Evolutionary conservation across 2,329 filamentous ascomycete species (phyloP), one percentile per base, ranked within the genome.

Genomic region (Colletotrichum liaoningense): DNA sequence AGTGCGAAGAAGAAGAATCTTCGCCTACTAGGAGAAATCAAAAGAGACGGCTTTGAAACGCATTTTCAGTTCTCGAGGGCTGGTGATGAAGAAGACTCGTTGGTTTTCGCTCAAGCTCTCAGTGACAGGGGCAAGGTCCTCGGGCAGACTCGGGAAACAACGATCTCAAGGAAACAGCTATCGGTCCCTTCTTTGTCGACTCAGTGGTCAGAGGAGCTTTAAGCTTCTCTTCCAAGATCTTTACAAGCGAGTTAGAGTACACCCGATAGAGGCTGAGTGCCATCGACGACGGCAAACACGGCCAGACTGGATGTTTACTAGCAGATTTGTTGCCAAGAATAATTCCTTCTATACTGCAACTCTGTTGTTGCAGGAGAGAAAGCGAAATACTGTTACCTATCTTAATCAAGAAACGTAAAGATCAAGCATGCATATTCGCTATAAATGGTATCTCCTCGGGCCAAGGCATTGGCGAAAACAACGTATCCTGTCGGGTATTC

Each of bases 21-120:
- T 6, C 16, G 19, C n/a, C 80, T 81, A 35, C 78, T 85, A 3
- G 85, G 83, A 19, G 82, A 84, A 69, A 79, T 79, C 1, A 76
- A 78, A 55, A 83, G 83, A 59, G 79, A 77, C 5, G 83, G 84
- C 28, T 88, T 88, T 75, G 87, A 88, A 78, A 87, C 86, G 28
- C 28, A 58, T 1, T 26, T 69, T 9, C 86, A 86, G 54, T 84
- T 87, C 11, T 22, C 30, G 16, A 8, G 4, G 2, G 7, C 7
- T 11, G 22, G 24, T n/a, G 9, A n/a, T n/a, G 30, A 33, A 42
- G 33, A 49, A 9, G 16, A 28, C 8, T 62, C 33, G 19, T 49
- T 38, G 12, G 11, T 62, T 12, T 42, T 24, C 0, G 58, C 58
- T 8, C 33, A 62, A 28, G 33, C 30, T 16, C 6, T 62, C 14